phyloP scores from a whole-genome alignment of 768 basidiomycete genomes.

The Goffeauzyma gilvescens region DNA sequence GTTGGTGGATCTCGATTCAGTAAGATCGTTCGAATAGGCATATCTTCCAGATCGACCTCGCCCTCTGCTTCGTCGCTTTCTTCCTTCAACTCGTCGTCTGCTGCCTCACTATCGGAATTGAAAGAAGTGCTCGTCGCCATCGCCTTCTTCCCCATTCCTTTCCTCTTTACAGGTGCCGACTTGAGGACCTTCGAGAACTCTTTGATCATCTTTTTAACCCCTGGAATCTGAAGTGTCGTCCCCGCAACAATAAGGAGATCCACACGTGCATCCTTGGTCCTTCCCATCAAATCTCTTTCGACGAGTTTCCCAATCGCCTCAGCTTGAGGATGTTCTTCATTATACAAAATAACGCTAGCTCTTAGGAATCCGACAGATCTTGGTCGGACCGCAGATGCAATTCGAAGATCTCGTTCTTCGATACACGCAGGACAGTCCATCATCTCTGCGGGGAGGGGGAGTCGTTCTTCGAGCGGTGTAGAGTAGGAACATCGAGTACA shows the following conservation, averaged over 20 bases:
- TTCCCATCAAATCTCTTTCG: constrained; percentile 57
- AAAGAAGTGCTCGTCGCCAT: neutral
- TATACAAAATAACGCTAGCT: constrained; percentile 77
- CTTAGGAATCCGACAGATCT: constrained; percentile 62
- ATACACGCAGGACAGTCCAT: constrained; percentile 66
- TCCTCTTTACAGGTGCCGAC: constrained; percentile 2
- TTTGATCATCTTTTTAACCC: constrained; percentile 75
- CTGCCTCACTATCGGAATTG: too few relatives aligned
- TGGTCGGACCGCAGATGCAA: constrained; percentile 56
- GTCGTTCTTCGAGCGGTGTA: constrained; percentile 45
- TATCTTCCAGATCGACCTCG: constrained; percentile 9
- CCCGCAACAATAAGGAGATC: constrained; percentile 78
- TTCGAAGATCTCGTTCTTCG: constrained; percentile 47
- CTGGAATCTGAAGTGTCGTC: constrained; percentile 70
- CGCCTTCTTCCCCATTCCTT: neutral
- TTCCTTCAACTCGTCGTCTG: too few relatives aligned
- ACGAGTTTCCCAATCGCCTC: constrained; percentile 71
- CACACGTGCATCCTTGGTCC: constrained; percentile 37
- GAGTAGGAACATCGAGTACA: constrained; percentile 64
- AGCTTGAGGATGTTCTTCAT: constrained; percentile 62
- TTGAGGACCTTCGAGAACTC: constrained; percentile 55
- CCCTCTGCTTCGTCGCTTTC: neutral
- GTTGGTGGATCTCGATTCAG: constrained; percentile 61
- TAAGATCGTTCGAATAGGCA: constrained; percentile 50
- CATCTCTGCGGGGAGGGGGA: constrained; percentile 43